Evolutionary conservation across 768 basidiomycete species (phyloP), one percentile per base, ranked within the genome.

Genomic region (Phlegmacium glaucopus): DNA sequence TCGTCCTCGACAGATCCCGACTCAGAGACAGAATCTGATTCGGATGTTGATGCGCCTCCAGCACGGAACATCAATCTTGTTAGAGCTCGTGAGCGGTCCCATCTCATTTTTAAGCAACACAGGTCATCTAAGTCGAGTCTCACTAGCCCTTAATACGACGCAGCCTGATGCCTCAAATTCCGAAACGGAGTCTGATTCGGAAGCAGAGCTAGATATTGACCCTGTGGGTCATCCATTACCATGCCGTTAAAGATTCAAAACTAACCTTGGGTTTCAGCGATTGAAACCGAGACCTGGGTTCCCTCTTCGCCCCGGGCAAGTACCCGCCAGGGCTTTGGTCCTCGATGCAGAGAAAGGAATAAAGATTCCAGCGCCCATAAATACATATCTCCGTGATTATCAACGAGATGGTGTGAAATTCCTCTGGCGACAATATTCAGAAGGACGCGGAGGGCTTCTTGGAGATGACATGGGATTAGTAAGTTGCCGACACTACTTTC

Each of bases 401-500:
- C 95, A 98, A 59, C 76, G 91, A 28, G 85, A 93, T 9, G 95
- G 95, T 7, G 80, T 88, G 10, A 64, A 72, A 35, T 97, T 97
- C 66, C 78, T 97, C 41, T 96, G 80, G 67, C 71, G 77, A 11
- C 76, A 83, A 39, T 96, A 87, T 60, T 65, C 72, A 25, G 70
- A 84, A 53, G 77, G 75, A 0, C 71, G 74, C 37, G 95, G 95
- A 0, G 94, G 87, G 0, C 62, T 97, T 9, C 75, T 98, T 4
- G 95, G 95, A 5, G 95, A 98, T 61, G 95, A 98, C 59, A 98
- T 98, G 95, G 95, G 92, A 54, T 71, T 86, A 51, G 83, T 84
- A 57, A 56, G 68, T 60, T 15, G 25, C 34, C 35, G 5, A 8
- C 34, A 12, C 13, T 39, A 48, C 22, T 26, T 42, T 45, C 17